A percentile compares a stretch with the other conserved stretches of the same genome.
Evolutionary conservation across 2,329 filamentous ascomycete species (phyloP).

Genomic region (Periconia digitata): DNA sequence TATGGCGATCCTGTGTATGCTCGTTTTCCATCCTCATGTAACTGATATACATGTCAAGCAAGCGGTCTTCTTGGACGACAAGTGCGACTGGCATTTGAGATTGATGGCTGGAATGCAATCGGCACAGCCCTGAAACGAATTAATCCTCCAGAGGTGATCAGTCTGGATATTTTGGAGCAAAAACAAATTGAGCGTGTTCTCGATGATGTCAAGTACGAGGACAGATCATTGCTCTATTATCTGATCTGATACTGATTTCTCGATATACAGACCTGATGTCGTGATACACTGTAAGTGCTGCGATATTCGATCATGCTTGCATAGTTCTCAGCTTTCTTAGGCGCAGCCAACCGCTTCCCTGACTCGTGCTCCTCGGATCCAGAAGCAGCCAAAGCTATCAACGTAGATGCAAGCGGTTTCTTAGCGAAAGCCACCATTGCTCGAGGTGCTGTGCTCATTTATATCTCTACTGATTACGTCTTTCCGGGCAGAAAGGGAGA

Average conservation of each 20-base stretch:
- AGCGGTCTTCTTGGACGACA: slow-evolving; percentile 82
- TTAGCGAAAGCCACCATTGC: slow-evolving; percentile 68
- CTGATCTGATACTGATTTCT: slow-evolving; percentile 3
- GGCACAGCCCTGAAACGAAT: slow-evolving; percentile 67
- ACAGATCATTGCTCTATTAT: background rate
- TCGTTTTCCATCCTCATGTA: slow-evolving; percentile 2
- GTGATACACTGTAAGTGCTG: slow-evolving; percentile 73
- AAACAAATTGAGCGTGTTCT: slow-evolving; percentile 51
- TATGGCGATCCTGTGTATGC: slow-evolving; percentile 18
- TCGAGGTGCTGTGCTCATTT: slow-evolving; percentile 66
- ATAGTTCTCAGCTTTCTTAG: slow-evolving; percentile 45
- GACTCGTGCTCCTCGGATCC: slow-evolving; percentile 83
- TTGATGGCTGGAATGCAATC: slow-evolving; percentile 58
- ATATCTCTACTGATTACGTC: slow-evolving; percentile 83
- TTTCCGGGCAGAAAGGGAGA: slow-evolving; percentile 75
- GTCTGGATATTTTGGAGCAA: slow-evolving; percentile 53
- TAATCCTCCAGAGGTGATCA: slow-evolving; percentile 64
- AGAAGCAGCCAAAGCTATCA: slow-evolving; percentile 70
- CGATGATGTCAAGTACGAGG: slow-evolving; percentile 54
- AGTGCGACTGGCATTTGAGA: slow-evolving; percentile 70
- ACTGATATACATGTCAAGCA: slow-evolving; percentile 41
- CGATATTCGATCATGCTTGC: slow-evolving; percentile 1
- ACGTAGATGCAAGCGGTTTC: slow-evolving; percentile 68
- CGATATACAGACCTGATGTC: slow-evolving; percentile 62
- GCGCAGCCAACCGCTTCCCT: slow-evolving; percentile 84